These are phyloP conservation scores for Pinus albicaulis DNA, from an alignment of 75 land plant genomes.

Conservation along the genomic window DNA sequence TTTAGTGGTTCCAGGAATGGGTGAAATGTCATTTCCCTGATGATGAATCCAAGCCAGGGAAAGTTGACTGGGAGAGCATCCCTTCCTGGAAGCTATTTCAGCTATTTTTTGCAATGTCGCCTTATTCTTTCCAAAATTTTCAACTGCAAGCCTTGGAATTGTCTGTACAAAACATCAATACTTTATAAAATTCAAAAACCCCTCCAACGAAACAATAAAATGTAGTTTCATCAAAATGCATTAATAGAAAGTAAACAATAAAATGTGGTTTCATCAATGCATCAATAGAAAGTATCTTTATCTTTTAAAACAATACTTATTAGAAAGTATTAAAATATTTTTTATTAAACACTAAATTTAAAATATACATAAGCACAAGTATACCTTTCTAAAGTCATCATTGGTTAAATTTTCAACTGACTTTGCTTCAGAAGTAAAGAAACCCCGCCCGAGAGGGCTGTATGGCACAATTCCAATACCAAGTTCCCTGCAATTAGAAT, in stretches of 20 bases:
- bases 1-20: constrained; percentile 72
- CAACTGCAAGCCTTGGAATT: constrained; percentile 35
- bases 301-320: too few species aligned
- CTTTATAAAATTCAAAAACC: too few species aligned
- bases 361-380: background rate
- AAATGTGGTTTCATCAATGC: too few species aligned
- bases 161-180: background rate
- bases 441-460: constrained; percentile 72
- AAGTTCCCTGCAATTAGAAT: constrained; percentile 37
- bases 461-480: constrained; percentile 67
- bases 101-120: constrained; percentile 18
- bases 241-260: too few species aligned
- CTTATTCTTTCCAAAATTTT: constrained; percentile 42
- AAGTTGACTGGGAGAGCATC: constrained; percentile 48
- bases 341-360: too few species aligned
- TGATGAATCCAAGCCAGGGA: constrained; percentile 74
- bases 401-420: constrained; percentile 18
- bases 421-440: constrained; percentile 39
- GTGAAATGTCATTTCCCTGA: constrained; percentile 56
- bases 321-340: too few species aligned
- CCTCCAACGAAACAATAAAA: too few species aligned
- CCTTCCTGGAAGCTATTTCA: constrained; percentile 47
- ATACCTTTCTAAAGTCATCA: constrained; percentile 57
- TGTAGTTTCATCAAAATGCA: too few species aligned
- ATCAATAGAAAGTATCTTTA: too few species aligned